Evolutionary conservation across 352 stramenopile species (phyloP).

Genomic region (Thalassiosira oceanica): DNA sequence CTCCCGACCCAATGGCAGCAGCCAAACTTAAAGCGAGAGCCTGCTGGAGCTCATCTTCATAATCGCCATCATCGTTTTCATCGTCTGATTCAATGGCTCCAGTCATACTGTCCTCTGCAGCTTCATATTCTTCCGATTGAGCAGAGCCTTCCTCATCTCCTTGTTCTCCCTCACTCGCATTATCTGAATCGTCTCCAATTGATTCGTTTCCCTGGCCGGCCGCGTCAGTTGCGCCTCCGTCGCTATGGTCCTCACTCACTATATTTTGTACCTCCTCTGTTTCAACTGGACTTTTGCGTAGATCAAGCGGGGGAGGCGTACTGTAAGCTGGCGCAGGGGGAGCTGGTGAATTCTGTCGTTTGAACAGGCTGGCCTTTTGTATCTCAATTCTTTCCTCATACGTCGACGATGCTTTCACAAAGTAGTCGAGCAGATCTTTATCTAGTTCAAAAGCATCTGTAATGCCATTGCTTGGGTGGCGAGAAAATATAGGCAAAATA

Average conservation of each 20-base stretch:
- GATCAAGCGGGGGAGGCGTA: background rate
- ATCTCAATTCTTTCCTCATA: conserved; percentile 79
- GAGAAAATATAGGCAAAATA: no score
- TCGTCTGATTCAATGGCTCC: conserved; percentile 24
- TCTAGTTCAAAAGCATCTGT: conserved; percentile 43
- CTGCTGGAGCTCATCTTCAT: conserved; percentile 61
- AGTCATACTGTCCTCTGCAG: conserved; percentile 11
- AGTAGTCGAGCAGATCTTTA: conserved; percentile 55
- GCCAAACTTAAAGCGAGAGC: conserved; percentile 64
- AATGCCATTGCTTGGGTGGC: conserved; percentile 20
- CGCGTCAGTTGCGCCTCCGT: background rate
- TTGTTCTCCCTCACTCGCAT: conserved; percentile 4
- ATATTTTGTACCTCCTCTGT: background rate
- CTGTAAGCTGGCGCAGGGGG: background rate
- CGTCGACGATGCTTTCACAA: conserved; percentile 62
- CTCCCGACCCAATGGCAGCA: conserved; percentile 14
- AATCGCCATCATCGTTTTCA: conserved; percentile 33
- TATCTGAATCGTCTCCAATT: background rate
- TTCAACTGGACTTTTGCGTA: no score
- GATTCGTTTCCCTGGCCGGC: background rate
- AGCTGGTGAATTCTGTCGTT: background rate
- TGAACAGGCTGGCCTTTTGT: conserved; percentile 57
- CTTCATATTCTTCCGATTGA: conserved; percentile 19
- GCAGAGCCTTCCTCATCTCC: conserved; percentile 11
- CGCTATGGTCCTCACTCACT: conserved; percentile 5